Base-by-base conservation (phyloP, 2,329 filamentous ascomycete species). In the Ascosphaera pollenicola region DNA sequence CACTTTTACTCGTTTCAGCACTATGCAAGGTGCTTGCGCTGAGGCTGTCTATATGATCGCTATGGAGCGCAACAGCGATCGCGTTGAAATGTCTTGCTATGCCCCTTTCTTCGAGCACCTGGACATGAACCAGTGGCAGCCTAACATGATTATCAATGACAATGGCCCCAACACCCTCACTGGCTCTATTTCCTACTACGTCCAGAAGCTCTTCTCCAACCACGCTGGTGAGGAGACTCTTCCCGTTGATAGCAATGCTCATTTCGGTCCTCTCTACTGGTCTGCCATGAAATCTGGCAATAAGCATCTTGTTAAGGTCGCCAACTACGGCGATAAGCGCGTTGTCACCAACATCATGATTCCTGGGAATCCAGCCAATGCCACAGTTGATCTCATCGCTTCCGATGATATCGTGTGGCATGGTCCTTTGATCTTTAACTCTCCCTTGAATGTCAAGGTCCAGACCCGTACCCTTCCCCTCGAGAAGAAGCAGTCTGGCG, bases 41-140 rank as follows among this genome's bases (percentile, higher is more conserved):
- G 75, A 80, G 51, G 73, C 72, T 8, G 62, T 78, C 8, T 73
- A 68, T 39, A 62, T 78, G 40, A 68, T 78, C 43, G 70, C 73
- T 2, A 46, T 55, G 38, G 53, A 56, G 42, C 46, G 55, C 16
- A 60, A 60, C 41, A 54, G 54, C 3, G 53, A 59, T 37, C 47
- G 56, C 2, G 51, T 60, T 2, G 50, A 51, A 39, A 49, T 57
- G 48, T 51, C 49, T 2, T 48, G 50, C 3, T 60, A 58, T 42
- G 55, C 57, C 3, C 56, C 57, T 0, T 41, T 56, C 36, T 35
- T 59, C 18, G 50, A 57, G 44, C 52, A 59, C 39, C 55, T 51
- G 40, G 50, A 51, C 35, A 48, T 48, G 30, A 49, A 50, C 3
- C 44, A 54, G 32, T 57, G 55, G 54, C 18, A 54, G 48, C 32